Conservation (phyloP, 805 yeast species). For the Ogataea ramenticola region DNA sequence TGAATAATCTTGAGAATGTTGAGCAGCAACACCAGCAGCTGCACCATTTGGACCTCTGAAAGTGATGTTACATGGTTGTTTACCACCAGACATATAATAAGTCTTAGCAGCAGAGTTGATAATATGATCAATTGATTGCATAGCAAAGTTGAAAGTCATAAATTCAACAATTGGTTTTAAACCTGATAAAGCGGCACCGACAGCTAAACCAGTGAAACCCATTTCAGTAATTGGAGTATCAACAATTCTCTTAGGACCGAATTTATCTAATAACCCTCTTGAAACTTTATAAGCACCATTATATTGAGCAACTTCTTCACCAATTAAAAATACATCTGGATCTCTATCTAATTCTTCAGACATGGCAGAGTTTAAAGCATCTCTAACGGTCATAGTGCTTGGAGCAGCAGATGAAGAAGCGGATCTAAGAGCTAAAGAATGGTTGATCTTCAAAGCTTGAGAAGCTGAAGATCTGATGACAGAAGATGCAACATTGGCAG, state of each 20-base stretch:
- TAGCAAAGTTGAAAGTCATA: constrained; percentile 98
- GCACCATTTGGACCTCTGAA: constrained; percentile 99
- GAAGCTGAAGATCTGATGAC: constrained; percentile 17
- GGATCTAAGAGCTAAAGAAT: constrained; percentile 8
- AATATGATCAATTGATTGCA: constrained; percentile 99
- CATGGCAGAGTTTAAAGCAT: constrained; percentile 89
- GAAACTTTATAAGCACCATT: constrained; percentile 99
- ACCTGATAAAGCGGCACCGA: constrained; percentile 95
- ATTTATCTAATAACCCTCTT: constrained; percentile 89
- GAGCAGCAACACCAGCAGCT: constrained; percentile 99
- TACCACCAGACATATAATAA: constrained; percentile 98
- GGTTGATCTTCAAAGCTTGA: constrained; percentile 9
- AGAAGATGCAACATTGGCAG: constrained; percentile 27
- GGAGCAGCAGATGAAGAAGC: constrained; percentile 42
- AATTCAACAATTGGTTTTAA: constrained; percentile 96
- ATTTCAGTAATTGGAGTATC: constrained; percentile 99
- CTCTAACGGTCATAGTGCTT: constrained; percentile 82
- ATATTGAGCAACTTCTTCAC: constrained; percentile 99
- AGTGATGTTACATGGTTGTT: constrained; percentile 92
- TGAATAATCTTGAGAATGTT: constrained; percentile 96
- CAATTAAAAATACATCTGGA: constrained; percentile 89
- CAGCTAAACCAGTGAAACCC: constrained; percentile 95
- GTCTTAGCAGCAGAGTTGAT: constrained; percentile 98
- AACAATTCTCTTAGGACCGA: constrained; percentile 87
- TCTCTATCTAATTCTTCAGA: constrained; percentile 98